phyloP scores from a whole-genome alignment of 2,329 filamentous ascomycete species.

The Waltergamsia citrina region DNA sequence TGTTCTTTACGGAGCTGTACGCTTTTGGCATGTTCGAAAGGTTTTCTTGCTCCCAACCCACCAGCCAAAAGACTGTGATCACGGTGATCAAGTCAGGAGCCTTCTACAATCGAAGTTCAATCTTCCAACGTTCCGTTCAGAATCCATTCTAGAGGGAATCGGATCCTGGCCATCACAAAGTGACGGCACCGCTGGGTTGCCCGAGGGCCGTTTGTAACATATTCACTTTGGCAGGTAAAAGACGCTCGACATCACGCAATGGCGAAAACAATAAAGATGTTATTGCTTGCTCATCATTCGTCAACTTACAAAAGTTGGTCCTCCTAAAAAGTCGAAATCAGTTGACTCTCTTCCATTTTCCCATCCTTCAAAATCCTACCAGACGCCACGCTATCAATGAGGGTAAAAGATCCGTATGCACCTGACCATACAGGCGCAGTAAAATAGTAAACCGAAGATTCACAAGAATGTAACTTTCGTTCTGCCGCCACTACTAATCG shows the following conservation, averaged over 20 bases:
- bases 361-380: neutral
- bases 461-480: too few species aligned
- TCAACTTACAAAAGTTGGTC: neutral
- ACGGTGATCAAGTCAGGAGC: slow-evolving; percentile 18
- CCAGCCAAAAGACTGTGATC: slow-evolving; percentile 15
- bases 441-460: too few species aligned
- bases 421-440: too few species aligned
- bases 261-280: slow-evolving; percentile 1
- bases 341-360: neutral
- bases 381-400: slow-evolving; percentile 4
- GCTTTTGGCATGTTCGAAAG: slow-evolving; percentile 28
- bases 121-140: slow-evolving; percentile 84
- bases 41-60: slow-evolving; percentile 31
- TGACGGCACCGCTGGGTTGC: slow-evolving; percentile 62
- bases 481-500: too few species aligned
- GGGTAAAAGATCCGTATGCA: too few species aligned
- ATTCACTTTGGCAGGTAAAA: neutral
- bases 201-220: neutral
- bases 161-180: slow-evolving; percentile 62
- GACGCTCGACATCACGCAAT: neutral
- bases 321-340: neutral
- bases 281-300: neutral
- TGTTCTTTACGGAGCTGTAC: too few species aligned
- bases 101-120: slow-evolving; percentile 28
- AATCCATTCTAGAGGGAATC: slow-evolving; percentile 57